Conservation (phyloP, 2,329 filamentous ascomycete genomes). For the Dryadomyces sulphureus region DNA sequence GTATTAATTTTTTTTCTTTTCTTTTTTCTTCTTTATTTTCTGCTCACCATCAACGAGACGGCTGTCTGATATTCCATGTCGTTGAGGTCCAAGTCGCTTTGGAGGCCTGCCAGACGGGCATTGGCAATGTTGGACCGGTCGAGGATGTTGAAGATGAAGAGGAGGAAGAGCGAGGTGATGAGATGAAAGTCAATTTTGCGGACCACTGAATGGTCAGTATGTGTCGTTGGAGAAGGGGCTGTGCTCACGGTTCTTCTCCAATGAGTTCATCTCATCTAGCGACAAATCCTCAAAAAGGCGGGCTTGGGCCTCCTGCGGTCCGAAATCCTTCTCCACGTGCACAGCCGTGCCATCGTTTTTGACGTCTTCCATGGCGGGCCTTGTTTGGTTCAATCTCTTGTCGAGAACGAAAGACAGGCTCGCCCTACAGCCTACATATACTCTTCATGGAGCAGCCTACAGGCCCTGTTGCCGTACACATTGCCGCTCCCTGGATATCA, state of each 20-base stretch:
- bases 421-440: no score
- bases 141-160: neutral
- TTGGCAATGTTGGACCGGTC: neutral
- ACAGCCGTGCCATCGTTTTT: neutral
- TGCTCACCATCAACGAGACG: neutral
- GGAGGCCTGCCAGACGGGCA: neutral
- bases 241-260: neutral
- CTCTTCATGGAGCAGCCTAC: no score
- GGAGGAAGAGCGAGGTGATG: neutral
- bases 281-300: neutral
- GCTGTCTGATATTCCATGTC: neutral
- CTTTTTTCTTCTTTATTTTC: neutral
- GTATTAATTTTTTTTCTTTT: neutral
- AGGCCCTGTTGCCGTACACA: no score
- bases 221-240: neutral
- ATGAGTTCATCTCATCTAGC: neutral
- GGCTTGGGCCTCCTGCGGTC: neutral
- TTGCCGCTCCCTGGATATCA: no score
- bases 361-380: neutral
- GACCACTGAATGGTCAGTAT: neutral
- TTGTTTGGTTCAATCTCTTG: no score
- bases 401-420: no score
- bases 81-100: neutral
- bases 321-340: neutral
- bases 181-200: neutral